A percentile compares a stretch with the other conserved stretches of the same genome.
Conservation (phyloP, 228 moss, liverwort and hornwort species). For the Sphagnum magellanicum region DNA sequence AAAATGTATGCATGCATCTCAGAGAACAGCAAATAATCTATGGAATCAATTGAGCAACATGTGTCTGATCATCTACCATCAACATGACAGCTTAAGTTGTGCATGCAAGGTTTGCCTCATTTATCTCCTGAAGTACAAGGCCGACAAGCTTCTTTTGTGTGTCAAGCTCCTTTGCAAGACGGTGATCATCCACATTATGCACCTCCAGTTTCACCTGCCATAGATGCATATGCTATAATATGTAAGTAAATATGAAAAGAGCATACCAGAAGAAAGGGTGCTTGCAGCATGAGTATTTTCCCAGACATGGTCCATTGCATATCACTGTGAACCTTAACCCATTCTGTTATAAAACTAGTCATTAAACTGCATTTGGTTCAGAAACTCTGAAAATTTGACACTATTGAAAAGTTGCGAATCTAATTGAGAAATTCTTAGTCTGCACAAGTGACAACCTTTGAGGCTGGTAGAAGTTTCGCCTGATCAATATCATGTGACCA, state of each 20-base stretch:
- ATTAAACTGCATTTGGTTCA: background rate
- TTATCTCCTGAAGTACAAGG: constrained; percentile 43
- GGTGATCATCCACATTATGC: constrained; percentile 62
- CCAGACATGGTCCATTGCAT: background rate
- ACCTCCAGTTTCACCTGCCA: constrained; percentile 49
- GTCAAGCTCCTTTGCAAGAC: constrained; percentile 66
- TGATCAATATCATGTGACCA: constrained; percentile 88
- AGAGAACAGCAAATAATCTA: too few relatives aligned
- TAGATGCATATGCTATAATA: background rate
- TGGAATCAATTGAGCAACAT: too few relatives aligned
- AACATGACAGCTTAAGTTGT: background rate
- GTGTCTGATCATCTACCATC: too few relatives aligned
- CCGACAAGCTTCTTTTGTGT: constrained; percentile 29
- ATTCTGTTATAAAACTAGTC: background rate
- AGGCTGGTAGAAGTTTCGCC: constrained; percentile 63
- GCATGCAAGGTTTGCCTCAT: constrained; percentile 14
- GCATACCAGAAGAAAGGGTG: background rate
- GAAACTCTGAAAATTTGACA: too few relatives aligned
- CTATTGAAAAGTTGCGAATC: too few relatives aligned
- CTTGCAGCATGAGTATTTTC: background rate
- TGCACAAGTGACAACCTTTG: constrained; percentile 33
- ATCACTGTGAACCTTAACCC: background rate
- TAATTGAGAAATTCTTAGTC: background rate
- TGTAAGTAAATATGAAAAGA: background rate
- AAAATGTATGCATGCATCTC: too few relatives aligned